Conservation (phyloP, 768 basidiomycete genomes). For the Paxillus rubicundulus region DNA sequence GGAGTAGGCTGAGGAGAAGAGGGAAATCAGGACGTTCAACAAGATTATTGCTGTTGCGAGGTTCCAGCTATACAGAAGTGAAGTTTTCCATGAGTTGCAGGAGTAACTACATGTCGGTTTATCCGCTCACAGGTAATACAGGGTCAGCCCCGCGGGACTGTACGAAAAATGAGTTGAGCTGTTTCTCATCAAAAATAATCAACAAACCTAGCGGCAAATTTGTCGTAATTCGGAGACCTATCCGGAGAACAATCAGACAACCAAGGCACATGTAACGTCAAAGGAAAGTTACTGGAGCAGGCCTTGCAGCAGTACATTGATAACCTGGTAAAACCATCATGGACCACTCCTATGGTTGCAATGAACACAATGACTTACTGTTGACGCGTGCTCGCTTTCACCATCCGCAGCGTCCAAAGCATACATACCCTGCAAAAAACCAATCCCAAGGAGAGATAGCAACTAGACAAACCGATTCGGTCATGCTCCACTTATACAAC, state of each 20-base stretch:
- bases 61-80: constrained; percentile 60
- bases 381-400: constrained; percentile 47
- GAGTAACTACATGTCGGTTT: background rate
- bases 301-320: constrained; percentile 75
- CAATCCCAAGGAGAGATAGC: constrained; percentile 76
- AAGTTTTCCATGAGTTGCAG: background rate
- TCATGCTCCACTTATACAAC: background rate
- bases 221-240: constrained; percentile 67
- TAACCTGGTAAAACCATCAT: constrained; percentile 41
- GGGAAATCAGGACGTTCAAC: constrained; percentile 91
- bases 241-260: background rate
- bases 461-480: constrained; percentile 43
- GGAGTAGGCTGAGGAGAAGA: constrained; percentile 90
- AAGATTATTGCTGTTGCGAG: constrained; percentile 79
- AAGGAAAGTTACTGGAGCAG: constrained; percentile 60
- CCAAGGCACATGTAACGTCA: background rate
- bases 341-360: background rate
- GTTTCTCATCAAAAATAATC: background rate
- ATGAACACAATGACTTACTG: constrained; percentile 37
- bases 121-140: constrained; percentile 76
- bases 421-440: constrained; percentile 84
- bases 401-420: constrained; percentile 93
- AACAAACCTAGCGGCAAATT: constrained; percentile 48
- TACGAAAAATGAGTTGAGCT: background rate
- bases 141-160: constrained; percentile 56